phyloP scores from a whole-genome alignment of 495 filamentous ascomycete species.

The Aspergillus nanangensis region DNA sequence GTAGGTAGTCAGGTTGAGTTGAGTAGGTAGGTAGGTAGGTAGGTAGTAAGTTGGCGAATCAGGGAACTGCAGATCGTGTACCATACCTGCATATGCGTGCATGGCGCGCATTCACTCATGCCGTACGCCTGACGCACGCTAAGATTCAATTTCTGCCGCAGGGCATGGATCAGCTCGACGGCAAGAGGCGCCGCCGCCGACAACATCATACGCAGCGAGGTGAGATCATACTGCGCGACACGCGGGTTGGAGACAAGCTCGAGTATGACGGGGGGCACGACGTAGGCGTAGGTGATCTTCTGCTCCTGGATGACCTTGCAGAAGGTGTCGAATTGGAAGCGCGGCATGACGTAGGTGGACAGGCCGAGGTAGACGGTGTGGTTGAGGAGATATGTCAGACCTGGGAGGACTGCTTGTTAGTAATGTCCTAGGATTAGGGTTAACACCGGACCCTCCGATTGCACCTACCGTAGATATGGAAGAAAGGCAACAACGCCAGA shows the following conservation, averaged over 20 bases:
- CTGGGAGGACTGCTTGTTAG: conserved; percentile 11
- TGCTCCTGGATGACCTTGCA: conserved; percentile 64
- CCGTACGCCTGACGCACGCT: conserved; percentile 73
- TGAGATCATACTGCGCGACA: conserved; percentile 66
- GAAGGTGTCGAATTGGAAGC: conserved; percentile 68
- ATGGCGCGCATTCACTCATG: conserved; percentile 60
- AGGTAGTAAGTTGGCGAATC: neutral
- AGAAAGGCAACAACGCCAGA: conserved; percentile 78
- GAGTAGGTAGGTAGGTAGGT: neutral
- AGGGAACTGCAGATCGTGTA: too few species aligned
- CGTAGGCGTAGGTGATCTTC: conserved; percentile 66
- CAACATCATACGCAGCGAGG: conserved; percentile 66
- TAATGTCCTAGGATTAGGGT: neutral
- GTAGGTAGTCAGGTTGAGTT: neutral
- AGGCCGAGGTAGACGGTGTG: conserved; percentile 55
- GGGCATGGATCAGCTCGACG: conserved; percentile 63
- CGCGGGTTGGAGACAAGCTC: conserved; percentile 64
- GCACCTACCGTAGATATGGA: conserved; percentile 74
- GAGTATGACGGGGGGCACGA: conserved; percentile 78
- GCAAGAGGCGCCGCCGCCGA: conserved; percentile 79
- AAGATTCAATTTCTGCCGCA: conserved; percentile 60
- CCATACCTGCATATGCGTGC: conserved; percentile 39
- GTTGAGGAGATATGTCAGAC: conserved; percentile 50
- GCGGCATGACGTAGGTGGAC: conserved; percentile 61
- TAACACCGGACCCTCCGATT: neutral